Evolutionary conservation across 495 filamentous ascomycete genomes (phyloP).

Genomic region (Penicillium chermesinum): DNA sequence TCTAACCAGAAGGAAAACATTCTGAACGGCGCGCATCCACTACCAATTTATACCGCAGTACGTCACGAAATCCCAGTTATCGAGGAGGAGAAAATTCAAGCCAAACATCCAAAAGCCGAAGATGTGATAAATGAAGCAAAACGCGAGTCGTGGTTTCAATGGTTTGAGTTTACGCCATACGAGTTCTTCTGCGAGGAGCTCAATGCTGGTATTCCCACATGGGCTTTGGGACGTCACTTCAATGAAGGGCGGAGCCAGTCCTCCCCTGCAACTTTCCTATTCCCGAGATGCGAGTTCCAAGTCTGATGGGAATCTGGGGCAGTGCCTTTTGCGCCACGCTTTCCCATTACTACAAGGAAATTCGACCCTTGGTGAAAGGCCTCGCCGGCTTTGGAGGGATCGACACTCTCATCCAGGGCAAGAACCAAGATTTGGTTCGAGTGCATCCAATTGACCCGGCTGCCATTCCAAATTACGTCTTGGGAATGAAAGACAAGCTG

Average conservation of each 20-base stretch:
- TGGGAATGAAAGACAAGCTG: constrained; percentile 70
- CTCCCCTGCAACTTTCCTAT: constrained; percentile 55
- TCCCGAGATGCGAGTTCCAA: constrained; percentile 75
- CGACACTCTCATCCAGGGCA: constrained; percentile 81
- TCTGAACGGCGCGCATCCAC: constrained; percentile 67
- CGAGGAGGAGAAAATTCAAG: constrained; percentile 15
- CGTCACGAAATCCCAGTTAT: constrained; percentile 86
- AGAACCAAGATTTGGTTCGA: constrained; percentile 75
- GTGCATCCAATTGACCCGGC: constrained; percentile 92
- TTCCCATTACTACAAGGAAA: constrained; percentile 91
- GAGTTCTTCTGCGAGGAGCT: constrained; percentile 96
- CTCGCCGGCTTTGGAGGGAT: constrained; percentile 69
- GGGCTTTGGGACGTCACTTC: constrained; percentile 84
- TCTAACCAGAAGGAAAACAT: constrained; percentile 75
- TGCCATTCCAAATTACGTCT: constrained; percentile 77
- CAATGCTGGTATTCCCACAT: constrained; percentile 85
- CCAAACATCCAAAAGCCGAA: constrained; percentile 36
- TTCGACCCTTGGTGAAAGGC: constrained; percentile 69
- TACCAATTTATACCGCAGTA: constrained; percentile 93
- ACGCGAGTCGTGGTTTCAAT: constrained; percentile 88
- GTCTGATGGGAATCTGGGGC: constrained; percentile 88
- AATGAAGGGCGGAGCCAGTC: constrained; percentile 58
- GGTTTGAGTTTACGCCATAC: constrained; percentile 95
- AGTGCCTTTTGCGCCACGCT: constrained; percentile 94
- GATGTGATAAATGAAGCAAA: constrained; percentile 58